These are phyloP conservation scores for Cyberlindnera maclurae DNA, from an alignment of 805 yeast species.

Conservation along the genomic window DNA sequence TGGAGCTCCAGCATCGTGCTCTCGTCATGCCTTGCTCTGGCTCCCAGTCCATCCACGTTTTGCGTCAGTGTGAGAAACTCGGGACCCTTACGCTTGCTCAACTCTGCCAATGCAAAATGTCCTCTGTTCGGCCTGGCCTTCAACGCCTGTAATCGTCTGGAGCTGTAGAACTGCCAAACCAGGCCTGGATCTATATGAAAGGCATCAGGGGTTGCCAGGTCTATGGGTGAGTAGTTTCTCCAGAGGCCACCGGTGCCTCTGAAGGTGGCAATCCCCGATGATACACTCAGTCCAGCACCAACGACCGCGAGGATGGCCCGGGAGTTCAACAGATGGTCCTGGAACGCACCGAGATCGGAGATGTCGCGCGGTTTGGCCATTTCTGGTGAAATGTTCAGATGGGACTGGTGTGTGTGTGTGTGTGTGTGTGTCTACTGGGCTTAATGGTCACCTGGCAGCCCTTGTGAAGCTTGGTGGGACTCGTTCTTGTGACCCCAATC, in stretches of 20 bases:
- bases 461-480: too few species aligned
- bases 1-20: conserved; percentile 60
- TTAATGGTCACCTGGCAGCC: too few species aligned
- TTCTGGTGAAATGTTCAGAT: too few species aligned
- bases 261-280: conserved; percentile 72
- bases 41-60: conserved; percentile 72
- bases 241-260: conserved; percentile 70
- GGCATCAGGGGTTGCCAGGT: conserved; percentile 89
- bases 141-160: conserved; percentile 58
- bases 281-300: conserved; percentile 79
- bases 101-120: conserved; percentile 59
- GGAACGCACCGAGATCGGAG: conserved; percentile 32
- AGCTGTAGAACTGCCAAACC: conserved; percentile 86
- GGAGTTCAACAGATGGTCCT: conserved; percentile 38
- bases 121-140: conserved; percentile 67
- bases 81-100: conserved; percentile 36
- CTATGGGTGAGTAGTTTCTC: conserved; percentile 72
- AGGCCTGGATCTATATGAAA: conserved; percentile 75
- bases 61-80: conserved; percentile 67
- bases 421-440: too few species aligned
- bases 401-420: too few species aligned
- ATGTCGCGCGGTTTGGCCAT: conserved; percentile 1
- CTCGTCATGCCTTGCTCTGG: conserved; percentile 54
- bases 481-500: too few species aligned
- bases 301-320: conserved; percentile 54